These are phyloP conservation scores for Crassisporium funariophilum DNA, from an alignment of 768 basidiomycete genomes.

Conservation along the genomic window DNA sequence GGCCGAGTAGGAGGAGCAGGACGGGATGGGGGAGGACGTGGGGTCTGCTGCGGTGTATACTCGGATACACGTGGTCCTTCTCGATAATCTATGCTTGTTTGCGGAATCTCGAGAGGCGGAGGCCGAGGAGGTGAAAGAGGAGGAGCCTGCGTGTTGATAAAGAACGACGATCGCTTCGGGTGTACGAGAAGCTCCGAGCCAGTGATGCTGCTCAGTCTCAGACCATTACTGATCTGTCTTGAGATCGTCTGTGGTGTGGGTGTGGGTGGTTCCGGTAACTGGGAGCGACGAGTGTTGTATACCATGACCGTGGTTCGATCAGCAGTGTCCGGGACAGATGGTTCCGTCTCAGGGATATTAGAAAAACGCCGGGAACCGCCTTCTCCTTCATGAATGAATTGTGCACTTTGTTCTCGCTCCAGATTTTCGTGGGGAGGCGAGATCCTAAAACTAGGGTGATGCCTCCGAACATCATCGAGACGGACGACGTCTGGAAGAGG, in stretches of 20 bases:
- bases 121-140: no score
- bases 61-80: no score
- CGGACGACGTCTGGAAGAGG: slow-evolving; percentile 24
- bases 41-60: no score
- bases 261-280: slow-evolving; percentile 5
- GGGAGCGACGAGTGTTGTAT: slow-evolving; percentile 16
- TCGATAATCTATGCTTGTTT: slow-evolving; percentile 1
- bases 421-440: slow-evolving; percentile 29
- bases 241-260: slow-evolving; percentile 9
- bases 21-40: no score
- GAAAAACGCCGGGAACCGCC: slow-evolving; percentile 17
- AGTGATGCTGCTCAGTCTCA: slow-evolving; percentile 18
- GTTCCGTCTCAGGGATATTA: slow-evolving; percentile 14
- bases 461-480: slow-evolving; percentile 20
- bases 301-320: slow-evolving; percentile 31
- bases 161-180: slow-evolving; percentile 16
- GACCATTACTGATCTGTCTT: slow-evolving; percentile 18
- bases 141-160: slow-evolving; percentile 13
- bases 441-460: slow-evolving; percentile 30
- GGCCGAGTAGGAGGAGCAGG: no score
- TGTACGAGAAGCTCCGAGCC: slow-evolving; percentile 13
- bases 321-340: slow-evolving; percentile 9
- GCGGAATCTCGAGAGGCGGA: slow-evolving; percentile 12
- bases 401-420: slow-evolving; percentile 21
- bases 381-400: slow-evolving; percentile 13